Base-by-base conservation (phyloP, 2,329 filamentous ascomycete genomes). In the Xylogone sp. region DNA sequence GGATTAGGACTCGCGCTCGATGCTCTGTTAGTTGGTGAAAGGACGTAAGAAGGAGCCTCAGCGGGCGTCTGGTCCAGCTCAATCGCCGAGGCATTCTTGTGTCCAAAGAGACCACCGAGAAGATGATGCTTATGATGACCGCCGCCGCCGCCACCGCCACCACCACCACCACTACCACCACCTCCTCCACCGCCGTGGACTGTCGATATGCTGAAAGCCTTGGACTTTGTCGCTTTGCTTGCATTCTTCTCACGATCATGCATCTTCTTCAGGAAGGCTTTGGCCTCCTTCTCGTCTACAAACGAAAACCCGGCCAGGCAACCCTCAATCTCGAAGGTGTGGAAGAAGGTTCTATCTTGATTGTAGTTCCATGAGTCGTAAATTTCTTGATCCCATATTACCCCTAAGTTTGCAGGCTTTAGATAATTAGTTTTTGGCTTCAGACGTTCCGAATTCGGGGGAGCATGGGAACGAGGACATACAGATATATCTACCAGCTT, bases 401-500 rank as follows among this genome's bases (percentile, higher is more conserved):
- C 91, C 52, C 93, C 92, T 67, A 87, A 83, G 66, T 84, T 86
- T 47, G 86, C 77, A 52, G 90, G 80, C 86, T 93, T 65, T 44
- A 29, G 16, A 46, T 45, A 47, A 48, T 63, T 56, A 63, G 60
- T 49, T 52, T n/a, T n/a, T 48, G 49, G 13, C n/a, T 43, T 42
- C 21, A n/a, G 29, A 12, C 20, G 43, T 18, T 24, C 45, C n/a
- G 49, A 42, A 20, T 34, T 27, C 18, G 24, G 43, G 50, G 4
- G 19, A 29, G 8, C 27, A 16, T n/a, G n/a, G n/a, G 44, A 34
- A 43, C 44, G 46, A 46, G 47, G 53, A 77, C 86, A 66, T 78
- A 96, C 91, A 68, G 91, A 97, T 51, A 99, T 85, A 69, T 99
- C 94, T 48, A 99, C 94, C 73, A 99, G 77, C 76, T 99, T 99